Evolutionary conservation across 2,329 filamentous ascomycete genomes (phyloP).

Genomic region (Fusarium sp.): DNA sequence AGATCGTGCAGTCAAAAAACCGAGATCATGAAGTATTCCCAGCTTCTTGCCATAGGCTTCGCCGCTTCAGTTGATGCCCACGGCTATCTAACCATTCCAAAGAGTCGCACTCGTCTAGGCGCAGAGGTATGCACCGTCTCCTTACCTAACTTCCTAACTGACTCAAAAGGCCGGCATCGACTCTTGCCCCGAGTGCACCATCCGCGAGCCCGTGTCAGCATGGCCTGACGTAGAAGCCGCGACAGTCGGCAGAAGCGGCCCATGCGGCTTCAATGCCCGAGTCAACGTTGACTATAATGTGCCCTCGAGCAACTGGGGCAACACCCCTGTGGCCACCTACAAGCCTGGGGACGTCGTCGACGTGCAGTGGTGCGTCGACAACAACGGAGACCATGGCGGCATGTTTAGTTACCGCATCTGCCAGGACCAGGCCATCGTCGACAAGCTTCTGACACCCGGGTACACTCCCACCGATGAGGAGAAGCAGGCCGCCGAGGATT

Average conservation of each 20-base stretch:
- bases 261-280: slow-evolving; percentile 65
- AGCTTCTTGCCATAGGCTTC: neutral
- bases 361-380: slow-evolving; percentile 66
- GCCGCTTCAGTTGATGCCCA: neutral
- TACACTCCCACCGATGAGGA: slow-evolving; percentile 62
- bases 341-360: slow-evolving; percentile 58
- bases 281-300: slow-evolving; percentile 65
- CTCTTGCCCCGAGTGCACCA: slow-evolving; percentile 65
- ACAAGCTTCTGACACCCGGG: slow-evolving; percentile 59
- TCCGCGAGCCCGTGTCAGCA: slow-evolving; percentile 62
- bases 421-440: slow-evolving; percentile 61
- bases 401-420: slow-evolving; percentile 68
- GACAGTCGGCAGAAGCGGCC: slow-evolving; percentile 60
- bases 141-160: neutral
- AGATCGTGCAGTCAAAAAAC: neutral
- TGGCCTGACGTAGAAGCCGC: slow-evolving; percentile 62
- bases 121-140: neutral
- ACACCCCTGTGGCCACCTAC: slow-evolving; percentile 56
- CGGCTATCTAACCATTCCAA: slow-evolving; percentile 13
- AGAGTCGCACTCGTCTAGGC: slow-evolving; percentile 11
- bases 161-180: slow-evolving; percentile 56
- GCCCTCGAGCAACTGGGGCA: slow-evolving; percentile 58
- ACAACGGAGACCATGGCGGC: slow-evolving; percentile 67
- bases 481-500: slow-evolving; percentile 64
- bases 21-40: neutral